These are phyloP conservation scores for Aspergillus costaricaensis DNA, from an alignment of 2,329 filamentous ascomycete species.

Conservation along the genomic window DNA sequence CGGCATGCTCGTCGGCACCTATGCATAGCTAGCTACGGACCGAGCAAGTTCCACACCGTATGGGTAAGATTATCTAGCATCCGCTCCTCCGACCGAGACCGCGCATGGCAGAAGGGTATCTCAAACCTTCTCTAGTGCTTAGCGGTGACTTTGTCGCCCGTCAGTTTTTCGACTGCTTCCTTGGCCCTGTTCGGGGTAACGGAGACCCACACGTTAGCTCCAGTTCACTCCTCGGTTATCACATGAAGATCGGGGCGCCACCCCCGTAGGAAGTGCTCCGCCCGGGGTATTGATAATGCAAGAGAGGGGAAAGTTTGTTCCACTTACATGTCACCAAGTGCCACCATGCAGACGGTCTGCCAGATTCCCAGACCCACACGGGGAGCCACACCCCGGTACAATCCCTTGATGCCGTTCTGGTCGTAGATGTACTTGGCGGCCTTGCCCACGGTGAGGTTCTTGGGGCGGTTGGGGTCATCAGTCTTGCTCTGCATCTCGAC, in stretches of 20 bases:
- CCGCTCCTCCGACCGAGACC: conserved; percentile 3
- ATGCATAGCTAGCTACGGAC: background rate
- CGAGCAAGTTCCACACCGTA: background rate
- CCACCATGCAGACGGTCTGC: conserved; percentile 99
- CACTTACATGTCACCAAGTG: conserved; percentile 92
- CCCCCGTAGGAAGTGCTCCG: conserved; percentile 4
- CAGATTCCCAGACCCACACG: conserved; percentile 94
- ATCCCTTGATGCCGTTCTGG: conserved; percentile 82
- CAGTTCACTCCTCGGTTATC: conserved; percentile 26
- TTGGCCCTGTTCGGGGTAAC: conserved; percentile 55
- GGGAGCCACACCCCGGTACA: conserved; percentile 94
- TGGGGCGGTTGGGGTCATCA: conserved; percentile 93
- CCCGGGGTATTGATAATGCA: background rate
- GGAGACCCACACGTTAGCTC: conserved; percentile 35
- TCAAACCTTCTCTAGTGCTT: conserved; percentile 60
- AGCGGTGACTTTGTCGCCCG: conserved; percentile 63
- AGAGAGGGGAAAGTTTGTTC: conserved; percentile 9
- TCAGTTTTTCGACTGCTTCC: conserved; percentile 65
- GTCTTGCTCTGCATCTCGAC: conserved; percentile 99
- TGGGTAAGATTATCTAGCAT: background rate
- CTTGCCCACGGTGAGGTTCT: conserved; percentile 97
- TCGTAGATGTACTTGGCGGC: conserved; percentile 81
- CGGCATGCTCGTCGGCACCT: conserved; percentile 1
- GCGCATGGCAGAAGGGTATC: conserved; percentile 39
- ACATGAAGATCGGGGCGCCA: conserved; percentile 23